Evolutionary conservation across 306 rosid species (phyloP), one percentile per base, ranked within the genome.

Genomic region (Erythrophleum fordii): DNA sequence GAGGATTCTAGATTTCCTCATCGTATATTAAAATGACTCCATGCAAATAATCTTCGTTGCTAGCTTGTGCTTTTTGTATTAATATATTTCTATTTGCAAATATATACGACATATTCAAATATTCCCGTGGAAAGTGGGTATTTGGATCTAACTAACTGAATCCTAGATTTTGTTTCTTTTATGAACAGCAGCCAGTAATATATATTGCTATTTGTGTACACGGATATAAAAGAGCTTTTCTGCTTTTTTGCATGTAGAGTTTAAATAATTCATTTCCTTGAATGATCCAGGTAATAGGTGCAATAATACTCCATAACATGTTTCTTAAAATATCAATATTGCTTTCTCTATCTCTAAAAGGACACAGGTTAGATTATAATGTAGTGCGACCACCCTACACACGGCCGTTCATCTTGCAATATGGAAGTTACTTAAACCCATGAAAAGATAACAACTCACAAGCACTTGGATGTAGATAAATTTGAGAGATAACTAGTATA

Each of bases 351-450:
- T 82, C 78, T 74, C 61, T 67, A 53, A 72, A 20, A 85, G 42
- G 62, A 79, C 76, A 78, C 79, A 66, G 1, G 79, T 17, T 81
- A 81, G 82, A 89, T 85, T 78, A 62, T 56, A 58, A 25, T 82
- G 86, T 77, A 51, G 79, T 79, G 51, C 71, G 75, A 83, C 87
- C 78, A 23, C 72, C 82, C 70, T 69, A 69, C 88, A 83, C 12
- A 51, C 22, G 42, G 26, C 76, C 66, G 56, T 82, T 83, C 71
- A 81, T 81, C 44, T 67, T 68, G 86, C 77, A n/a, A n/a, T n/a
- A 75, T 79, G 80, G 35, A 78, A 51, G 62, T 9, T 11, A 56
- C 28, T 12, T 71, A 41, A 76, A 82, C 48, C 61, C 77, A 66
- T 64, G 49, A 61, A 69, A 77, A 49, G 61, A 77, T 77, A 77